A percentile compares a stretch with the other conserved stretches of the same genome.
Evolutionary conservation across 371 early-diverging fungal species (phyloP).

Genomic region (Entomophthora muscae): DNA sequence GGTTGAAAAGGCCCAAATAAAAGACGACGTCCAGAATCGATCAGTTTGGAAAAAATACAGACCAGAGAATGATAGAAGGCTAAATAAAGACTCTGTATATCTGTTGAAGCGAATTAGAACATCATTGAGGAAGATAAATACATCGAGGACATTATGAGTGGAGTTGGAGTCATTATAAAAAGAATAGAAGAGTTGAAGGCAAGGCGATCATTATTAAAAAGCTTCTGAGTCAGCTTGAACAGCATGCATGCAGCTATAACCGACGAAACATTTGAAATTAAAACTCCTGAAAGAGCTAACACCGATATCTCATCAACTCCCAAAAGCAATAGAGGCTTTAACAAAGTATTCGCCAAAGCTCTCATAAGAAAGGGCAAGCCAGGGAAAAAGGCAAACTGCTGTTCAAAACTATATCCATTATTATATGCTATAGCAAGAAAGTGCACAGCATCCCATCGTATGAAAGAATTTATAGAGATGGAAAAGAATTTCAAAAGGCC

Average conservation of each 20-base stretch:
- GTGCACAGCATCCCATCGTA: conserved; percentile 88
- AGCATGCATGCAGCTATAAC: conserved; percentile 39
- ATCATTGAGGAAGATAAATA: conserved; percentile 15
- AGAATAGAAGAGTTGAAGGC: conserved; percentile 49
- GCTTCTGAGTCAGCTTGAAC: conserved; percentile 21
- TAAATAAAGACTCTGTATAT: conserved; percentile 79
- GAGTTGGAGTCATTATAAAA: conserved; percentile 57
- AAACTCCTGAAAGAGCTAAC: conserved; percentile 32
- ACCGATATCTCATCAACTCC: conserved; percentile 6
- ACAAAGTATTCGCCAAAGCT: conserved; percentile 20
- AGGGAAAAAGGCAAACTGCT: conserved; percentile 88
- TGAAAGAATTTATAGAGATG: conserved; percentile 20
- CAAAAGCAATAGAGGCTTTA: conserved; percentile 5
- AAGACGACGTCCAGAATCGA: conserved; percentile 30
- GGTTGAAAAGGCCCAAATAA: conserved; percentile 40
- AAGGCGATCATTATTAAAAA: conserved; percentile 30
- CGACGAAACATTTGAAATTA: conserved; percentile 55
- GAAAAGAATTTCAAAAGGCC: neutral
- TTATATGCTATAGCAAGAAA: conserved; percentile 58
- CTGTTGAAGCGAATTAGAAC: conserved; percentile 12
- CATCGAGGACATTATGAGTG: conserved; percentile 75
- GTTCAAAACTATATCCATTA: conserved; percentile 71
- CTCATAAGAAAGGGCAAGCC: conserved; percentile 47
- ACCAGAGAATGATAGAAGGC: conserved; percentile 54
- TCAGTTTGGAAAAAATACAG: conserved; percentile 33